Base-by-base conservation (phyloP, 2,329 filamentous ascomycete genomes). In the Aureobasidium sp. region DNA sequence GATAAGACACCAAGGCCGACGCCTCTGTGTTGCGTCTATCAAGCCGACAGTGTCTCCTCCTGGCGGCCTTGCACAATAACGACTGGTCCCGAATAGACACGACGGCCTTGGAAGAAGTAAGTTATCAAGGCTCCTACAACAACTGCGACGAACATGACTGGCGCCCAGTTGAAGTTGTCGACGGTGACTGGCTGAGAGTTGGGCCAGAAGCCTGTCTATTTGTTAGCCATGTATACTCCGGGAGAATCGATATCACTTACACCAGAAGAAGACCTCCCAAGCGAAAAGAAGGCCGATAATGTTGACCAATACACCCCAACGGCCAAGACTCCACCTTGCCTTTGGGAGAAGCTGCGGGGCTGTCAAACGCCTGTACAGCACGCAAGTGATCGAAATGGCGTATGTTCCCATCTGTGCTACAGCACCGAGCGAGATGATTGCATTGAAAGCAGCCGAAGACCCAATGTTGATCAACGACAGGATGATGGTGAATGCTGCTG, bases 361-460 rank as follows among this genome's bases (percentile, higher is more conserved):
- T 27, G 67, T 68, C 49, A 77, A 64, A 45, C 75, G 73, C 39
- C 73, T 70, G 64, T 73, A 75, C 22, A 77, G 68, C 9, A 78
- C 71, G 62, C 72, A 73, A 60, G 72, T 72, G 61, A 78, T 77
- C 22, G 69, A 71, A 61, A 78, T 68, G 48, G 73, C 68, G 69
- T 78, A 79, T 14, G 75, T 75, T 11, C 72, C 73, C 70, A 78
- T 72, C 6, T 75, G 66, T 6, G 72, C 71, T 5, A 73, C 72
- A 17, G 74, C 67, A 55, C 71, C 71, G n/a, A 78, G 70, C 1
- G 74, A 76, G 39, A 76, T 63, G 53, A 67, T 64, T 20, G 66
- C 64, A 44, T 63, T 55, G 44, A 67, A 67, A 4, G 64, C 65
- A 8, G 64, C 42, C 3, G 42, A 60, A 11, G 63, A 64, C 22